Evolutionary conservation across 164 flowering plant genomes (phyloP).

Genomic region (Chloranthus sessilifolius): DNA sequence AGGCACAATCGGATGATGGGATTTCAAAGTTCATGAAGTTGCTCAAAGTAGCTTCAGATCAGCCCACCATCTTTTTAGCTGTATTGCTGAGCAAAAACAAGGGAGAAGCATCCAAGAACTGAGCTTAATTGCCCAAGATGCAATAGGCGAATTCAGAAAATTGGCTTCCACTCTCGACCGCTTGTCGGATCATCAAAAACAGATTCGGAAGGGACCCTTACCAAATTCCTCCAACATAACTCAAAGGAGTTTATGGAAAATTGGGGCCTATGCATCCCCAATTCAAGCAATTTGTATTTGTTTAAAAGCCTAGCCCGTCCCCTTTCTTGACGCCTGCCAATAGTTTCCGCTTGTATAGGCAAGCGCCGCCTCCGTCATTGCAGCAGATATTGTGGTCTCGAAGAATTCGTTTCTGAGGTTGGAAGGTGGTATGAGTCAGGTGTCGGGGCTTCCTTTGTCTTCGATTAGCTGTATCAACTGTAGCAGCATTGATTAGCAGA

Average conservation of each 20-base stretch:
- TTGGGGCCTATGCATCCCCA: too few relatives aligned
- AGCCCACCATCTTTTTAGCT: conserved; percentile 20
- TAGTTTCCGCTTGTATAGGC: conserved; percentile 4
- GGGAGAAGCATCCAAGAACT: conserved; percentile 21
- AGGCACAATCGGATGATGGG: too few relatives aligned
- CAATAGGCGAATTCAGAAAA: conserved; percentile 25
- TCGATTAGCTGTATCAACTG: conserved; percentile 14
- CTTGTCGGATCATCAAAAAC: conserved; percentile 14
- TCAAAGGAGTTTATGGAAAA: conserved; percentile 25
- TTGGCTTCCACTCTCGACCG: conserved; percentile 23
- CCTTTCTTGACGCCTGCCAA: neutral
- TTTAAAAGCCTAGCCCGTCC: neutral
- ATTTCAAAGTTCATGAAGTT: conserved; percentile 22
- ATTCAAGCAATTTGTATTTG: conserved; percentile 1
- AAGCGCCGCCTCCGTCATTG: neutral
- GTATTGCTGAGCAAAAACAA: conserved; percentile 21
- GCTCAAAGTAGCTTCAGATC: conserved; percentile 29
- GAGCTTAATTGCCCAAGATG: conserved; percentile 22
- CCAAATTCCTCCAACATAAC: conserved; percentile 13
- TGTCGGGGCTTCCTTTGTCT: conserved; percentile 4
- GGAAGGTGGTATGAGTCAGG: conserved; percentile 3
- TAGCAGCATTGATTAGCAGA: conserved; percentile 6
- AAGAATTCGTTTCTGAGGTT: conserved; percentile 3
- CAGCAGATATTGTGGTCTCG: neutral
- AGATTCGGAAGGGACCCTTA: conserved; percentile 33